Conservation (phyloP, 352 stramenopile species). For the Phytophthora sp. region DNA sequence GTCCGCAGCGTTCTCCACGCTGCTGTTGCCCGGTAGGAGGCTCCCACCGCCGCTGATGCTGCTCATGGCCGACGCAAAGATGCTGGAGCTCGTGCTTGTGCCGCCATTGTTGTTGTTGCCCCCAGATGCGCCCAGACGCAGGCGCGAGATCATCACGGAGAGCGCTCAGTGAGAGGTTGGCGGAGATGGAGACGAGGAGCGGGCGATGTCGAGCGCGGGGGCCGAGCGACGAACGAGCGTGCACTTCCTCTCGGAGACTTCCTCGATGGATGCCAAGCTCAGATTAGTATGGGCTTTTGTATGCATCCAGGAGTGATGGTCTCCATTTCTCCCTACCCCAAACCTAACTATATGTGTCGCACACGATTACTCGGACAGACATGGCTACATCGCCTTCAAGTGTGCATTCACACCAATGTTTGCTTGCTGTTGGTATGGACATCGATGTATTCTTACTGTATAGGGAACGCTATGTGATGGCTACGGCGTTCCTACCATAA, state of each 20-base stretch:
- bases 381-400: conserved; percentile 27
- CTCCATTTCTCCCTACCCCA: conserved; percentile 10
- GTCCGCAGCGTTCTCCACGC: conserved; percentile 47
- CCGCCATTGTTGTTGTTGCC: conserved; percentile 42
- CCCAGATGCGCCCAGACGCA: conserved; percentile 57
- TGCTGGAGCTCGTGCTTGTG: conserved; percentile 57
- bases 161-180: neutral
- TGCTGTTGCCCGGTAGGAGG: conserved; percentile 49
- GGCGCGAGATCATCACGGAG: conserved; percentile 67
- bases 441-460: conserved; percentile 28
- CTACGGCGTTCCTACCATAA: neutral
- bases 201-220: too few species aligned
- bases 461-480: conserved; percentile 1
- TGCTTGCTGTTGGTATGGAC: neutral
- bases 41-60: conserved; percentile 55
- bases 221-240: neutral
- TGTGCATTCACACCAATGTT: neutral
- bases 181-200: neutral
- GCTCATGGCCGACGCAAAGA: conserved; percentile 68
- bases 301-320: conserved; percentile 24
- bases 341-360: conserved; percentile 2
- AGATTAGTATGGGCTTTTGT: conserved; percentile 16
- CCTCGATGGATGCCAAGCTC: conserved; percentile 16
- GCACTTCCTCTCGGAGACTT: conserved; percentile 12
- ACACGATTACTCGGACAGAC: conserved; percentile 3